A percentile compares a stretch with the other conserved stretches of the same genome.
phyloP scores from a whole-genome alignment of 2,329 filamentous ascomycete species.

The Calonectria crousiana region DNA sequence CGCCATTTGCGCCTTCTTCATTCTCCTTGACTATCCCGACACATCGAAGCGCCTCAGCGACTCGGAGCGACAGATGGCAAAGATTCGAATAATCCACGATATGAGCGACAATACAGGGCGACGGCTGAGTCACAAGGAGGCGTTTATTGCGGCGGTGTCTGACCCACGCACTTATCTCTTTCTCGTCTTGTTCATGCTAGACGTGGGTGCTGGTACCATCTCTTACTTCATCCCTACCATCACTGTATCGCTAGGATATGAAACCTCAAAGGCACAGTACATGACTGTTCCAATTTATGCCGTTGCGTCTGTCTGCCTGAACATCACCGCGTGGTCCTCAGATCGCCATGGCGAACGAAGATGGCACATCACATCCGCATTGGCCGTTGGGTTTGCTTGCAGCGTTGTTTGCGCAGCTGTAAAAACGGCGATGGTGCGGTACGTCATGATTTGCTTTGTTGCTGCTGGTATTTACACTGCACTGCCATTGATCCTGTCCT shows the following conservation, averaged over 20 bases:
- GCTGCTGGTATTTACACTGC: constrained; percentile 17
- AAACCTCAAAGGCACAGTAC: constrained; percentile 50
- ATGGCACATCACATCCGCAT: constrained; percentile 17
- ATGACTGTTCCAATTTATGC: constrained; percentile 30
- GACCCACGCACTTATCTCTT: constrained; percentile 56
- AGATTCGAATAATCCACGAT: constrained; percentile 21
- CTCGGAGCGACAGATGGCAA: constrained; percentile 19
- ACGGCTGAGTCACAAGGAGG: constrained; percentile 22
- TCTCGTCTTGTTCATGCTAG: constrained; percentile 62
- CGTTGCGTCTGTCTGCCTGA: background rate
- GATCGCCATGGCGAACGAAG: constrained; percentile 16
- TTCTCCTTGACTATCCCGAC: constrained; percentile 29
- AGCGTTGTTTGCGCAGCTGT: constrained; percentile 16
- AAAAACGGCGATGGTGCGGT: constrained; percentile 5
- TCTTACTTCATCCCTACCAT: constrained; percentile 68
- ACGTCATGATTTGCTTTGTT: constrained; percentile 32
- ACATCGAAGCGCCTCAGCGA: constrained; percentile 19
- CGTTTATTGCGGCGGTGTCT: constrained; percentile 18
- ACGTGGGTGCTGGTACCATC: constrained; percentile 59
- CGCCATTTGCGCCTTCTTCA: constrained; percentile 18
- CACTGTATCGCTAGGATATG: constrained; percentile 61
- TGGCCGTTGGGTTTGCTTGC: background rate
- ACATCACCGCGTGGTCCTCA: constrained; percentile 21
- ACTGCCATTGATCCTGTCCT: constrained; percentile 27
- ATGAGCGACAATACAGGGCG: background rate